These are phyloP conservation scores for Daldinia eschscholtzii DNA, from an alignment of 2,329 filamentous ascomycete species.

Conservation along the genomic window DNA sequence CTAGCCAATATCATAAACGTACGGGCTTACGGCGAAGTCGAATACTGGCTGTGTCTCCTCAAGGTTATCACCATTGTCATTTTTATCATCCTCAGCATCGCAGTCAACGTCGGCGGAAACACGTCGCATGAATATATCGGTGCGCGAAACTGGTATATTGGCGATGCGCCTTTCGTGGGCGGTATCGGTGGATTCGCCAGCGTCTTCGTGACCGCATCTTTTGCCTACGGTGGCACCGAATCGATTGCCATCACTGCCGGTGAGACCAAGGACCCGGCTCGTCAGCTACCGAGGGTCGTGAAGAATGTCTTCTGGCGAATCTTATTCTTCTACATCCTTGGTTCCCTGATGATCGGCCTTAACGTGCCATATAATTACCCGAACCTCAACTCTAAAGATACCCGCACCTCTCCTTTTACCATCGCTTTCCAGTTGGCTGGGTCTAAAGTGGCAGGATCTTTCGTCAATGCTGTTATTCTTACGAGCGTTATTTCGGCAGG, in stretches of 20 bases:
- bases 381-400: constrained; percentile 57
- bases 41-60: constrained; percentile 68
- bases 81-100: constrained; percentile 74
- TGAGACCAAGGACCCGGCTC: constrained; percentile 72
- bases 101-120: constrained; percentile 70
- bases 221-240: constrained; percentile 73
- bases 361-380: constrained; percentile 69
- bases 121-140: constrained; percentile 67
- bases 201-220: constrained; percentile 72
- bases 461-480: constrained; percentile 73
- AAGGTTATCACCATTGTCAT: constrained; percentile 68
- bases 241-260: constrained; percentile 75
- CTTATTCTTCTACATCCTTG: constrained; percentile 66
- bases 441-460: constrained; percentile 65
- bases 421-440: constrained; percentile 72
- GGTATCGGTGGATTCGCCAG: constrained; percentile 75
- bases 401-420: constrained; percentile 67
- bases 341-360: constrained; percentile 67
- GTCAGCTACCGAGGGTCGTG: constrained; percentile 71
- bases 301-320: constrained; percentile 76
- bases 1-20: constrained; percentile 66
- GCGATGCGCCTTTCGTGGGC: constrained; percentile 72
- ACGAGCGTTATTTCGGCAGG: constrained; percentile 70
- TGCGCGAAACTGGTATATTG: constrained; percentile 68
- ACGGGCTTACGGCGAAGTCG: constrained; percentile 67